phyloP scores from a whole-genome alignment of 345 rosid genomes.

The Salix exigua region DNA sequence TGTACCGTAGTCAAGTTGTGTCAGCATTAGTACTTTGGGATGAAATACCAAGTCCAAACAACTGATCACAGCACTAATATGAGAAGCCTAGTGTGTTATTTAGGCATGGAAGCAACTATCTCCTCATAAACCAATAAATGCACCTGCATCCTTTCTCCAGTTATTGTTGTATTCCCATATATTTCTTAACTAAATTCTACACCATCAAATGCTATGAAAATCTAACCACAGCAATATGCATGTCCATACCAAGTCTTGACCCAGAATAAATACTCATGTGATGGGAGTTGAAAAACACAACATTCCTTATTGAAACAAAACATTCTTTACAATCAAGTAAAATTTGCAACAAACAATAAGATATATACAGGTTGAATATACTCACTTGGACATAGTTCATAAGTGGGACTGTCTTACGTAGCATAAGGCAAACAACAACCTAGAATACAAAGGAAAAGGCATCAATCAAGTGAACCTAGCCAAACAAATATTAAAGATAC shows the following conservation, averaged over 20 bases:
- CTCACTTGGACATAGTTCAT: slow-evolving; percentile 91
- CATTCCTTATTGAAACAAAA: background rate
- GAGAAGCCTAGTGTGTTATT: background rate
- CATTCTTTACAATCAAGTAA: background rate
- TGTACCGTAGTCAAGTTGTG: background rate
- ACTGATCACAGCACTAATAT: background rate
- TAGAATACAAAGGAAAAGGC: slow-evolving; percentile 30
- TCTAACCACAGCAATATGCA: background rate
- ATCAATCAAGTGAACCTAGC: slow-evolving; percentile 4
- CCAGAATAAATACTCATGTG: background rate
- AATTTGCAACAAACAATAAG: slow-evolving; percentile 1
- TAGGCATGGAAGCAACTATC: background rate
- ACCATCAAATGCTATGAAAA: background rate
- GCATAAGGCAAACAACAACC: slow-evolving; percentile 94
- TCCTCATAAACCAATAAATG: background rate
- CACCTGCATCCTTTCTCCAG: background rate
- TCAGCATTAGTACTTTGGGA: background rate
- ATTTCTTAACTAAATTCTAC: background rate
- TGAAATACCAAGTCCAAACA: background rate
- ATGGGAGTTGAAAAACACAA: background rate
- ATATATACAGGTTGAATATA: background rate
- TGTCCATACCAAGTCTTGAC: background rate
- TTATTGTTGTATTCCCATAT: background rate
- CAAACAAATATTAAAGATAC: background rate
- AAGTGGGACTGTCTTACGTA: slow-evolving; percentile 88